Evolutionary conservation across 2,329 filamentous ascomycete genomes (phyloP), one percentile per base, ranked within the genome.

Genomic region (Chaetomium sp.): DNA sequence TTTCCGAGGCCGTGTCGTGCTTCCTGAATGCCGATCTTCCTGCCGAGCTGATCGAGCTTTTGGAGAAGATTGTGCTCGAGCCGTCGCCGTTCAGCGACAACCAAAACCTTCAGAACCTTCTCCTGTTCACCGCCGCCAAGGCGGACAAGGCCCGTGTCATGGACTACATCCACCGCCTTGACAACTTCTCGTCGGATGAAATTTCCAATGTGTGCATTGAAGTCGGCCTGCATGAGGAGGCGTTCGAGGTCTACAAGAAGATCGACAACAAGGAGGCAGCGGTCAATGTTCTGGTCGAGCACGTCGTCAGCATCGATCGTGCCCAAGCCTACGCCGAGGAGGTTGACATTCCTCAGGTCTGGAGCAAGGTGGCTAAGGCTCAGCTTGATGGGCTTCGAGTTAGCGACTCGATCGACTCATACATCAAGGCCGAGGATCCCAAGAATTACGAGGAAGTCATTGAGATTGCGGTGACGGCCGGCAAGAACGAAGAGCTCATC

Each of bases 11-110:
- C 48, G 94, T 99, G 55, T 88, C 95, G 66, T 87, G 91, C 43
- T 95, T 99, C 79, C 84, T 99, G 52, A 85, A 87, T 62, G 89
- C 88, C 55, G 94, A 99, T 68, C 79, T 99, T 63, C 94, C 94
- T 7, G 85, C 86, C 4, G 94, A 99, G 76, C 81, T 99, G 51
- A 97, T 99, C 66, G 95, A 99, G 72, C 83, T 99, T 40, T 81
- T 99, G 14, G 95, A 99, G 79, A 99, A 97, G 84, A 99, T 99
- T 64, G 92, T 99, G 36, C 78, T 99, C n/a, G 94, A 99, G 78
- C 95, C 94, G n/a, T 95, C 92, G 4, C 89, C 89, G 5, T 99
- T 99, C 79, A 96, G 90, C 66, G 95, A 99, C 74, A 99, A 99
- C 73, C 84, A 90, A 67, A 96, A 89, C 70, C 79, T 99, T 56